Base-by-base conservation (phyloP, 148 eudicot species). In the Chenopodium formosanum region DNA sequence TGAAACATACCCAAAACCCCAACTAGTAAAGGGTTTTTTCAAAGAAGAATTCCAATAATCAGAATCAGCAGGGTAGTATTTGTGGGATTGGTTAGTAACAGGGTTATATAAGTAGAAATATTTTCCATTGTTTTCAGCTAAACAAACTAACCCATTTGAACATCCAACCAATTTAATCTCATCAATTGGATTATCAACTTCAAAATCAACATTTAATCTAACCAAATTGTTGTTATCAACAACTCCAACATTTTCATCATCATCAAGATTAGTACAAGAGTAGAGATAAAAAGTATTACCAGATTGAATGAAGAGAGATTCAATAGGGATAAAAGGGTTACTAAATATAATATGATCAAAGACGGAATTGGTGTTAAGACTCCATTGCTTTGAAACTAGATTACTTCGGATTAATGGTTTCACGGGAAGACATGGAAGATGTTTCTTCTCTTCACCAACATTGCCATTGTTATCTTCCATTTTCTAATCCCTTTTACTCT, bases 91-190 rank as follows among this genome's bases (percentile, higher is more conserved):
- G 37, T 34, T 50, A 12, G 64, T 75, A 29, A 14, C 5, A 4
- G 78, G 78, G 66, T 75, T 75, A 66, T 44, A 75, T 10, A 75
- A 16, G 5, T 29, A 14, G 46, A 75, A 75, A 14, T 7, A 56
- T 3, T 31, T 31, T 0, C 78, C 78, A 13, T 2, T 6, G 16
- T 0, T 29, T 25, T 52, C 48, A 75, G 16, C 75, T n/a, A 75
- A 75, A 27, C 78, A 75, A 29, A 75, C 64, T 46, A 75, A 31
- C 65, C 78, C 78, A 53, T 75, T 75, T 27, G 65, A 75, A 9
- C 27, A 75, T 8, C 67, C 78, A 6, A 75, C 78, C 25, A 75
- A 16, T 29, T 13, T 1, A 56, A 29, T 34, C 37, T 34, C 37
- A 34, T 34, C 37, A 34, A 34, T 34, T 34, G 12, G 3, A 34